A percentile compares a stretch with the other conserved stretches of the same genome.
Evolutionary conservation across 2,329 filamentous ascomycete genomes (phyloP).

Genomic region (Trichophyton equinum): DNA sequence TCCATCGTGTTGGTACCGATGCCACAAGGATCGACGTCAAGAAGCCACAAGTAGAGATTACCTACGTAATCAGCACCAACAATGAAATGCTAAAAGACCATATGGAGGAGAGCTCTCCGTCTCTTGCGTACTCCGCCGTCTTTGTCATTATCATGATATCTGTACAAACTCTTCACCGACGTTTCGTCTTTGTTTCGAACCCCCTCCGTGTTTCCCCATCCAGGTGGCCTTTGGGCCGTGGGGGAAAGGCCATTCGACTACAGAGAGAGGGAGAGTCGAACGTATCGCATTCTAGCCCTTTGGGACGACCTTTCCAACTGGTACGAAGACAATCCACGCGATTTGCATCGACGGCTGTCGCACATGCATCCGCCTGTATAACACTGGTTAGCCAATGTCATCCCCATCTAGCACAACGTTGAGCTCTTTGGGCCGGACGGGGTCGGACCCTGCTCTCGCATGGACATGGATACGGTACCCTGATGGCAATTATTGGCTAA

Average conservation of each 20-base stretch:
- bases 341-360: background rate
- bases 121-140: background rate
- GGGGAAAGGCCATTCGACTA: background rate
- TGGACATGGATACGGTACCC: background rate
- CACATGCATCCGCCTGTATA: background rate
- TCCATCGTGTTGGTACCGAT: background rate
- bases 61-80: background rate
- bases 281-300: background rate
- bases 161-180: background rate
- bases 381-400: background rate
- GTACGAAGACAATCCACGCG: background rate
- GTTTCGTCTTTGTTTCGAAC: background rate
- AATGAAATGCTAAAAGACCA: background rate
- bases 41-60: background rate
- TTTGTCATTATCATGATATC: background rate
- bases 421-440: background rate
- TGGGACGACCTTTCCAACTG: background rate
- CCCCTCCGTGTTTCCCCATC: background rate
- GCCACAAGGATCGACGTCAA: background rate
- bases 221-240: background rate
- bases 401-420: constrained; percentile 1
- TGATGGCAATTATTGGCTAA: background rate
- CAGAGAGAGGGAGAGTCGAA: background rate
- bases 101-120: no score
- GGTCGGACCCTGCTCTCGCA: background rate